Evolutionary conservation across 1,284 basidiomycete genomes (phyloP).

Genomic region (Tilletia caries): DNA sequence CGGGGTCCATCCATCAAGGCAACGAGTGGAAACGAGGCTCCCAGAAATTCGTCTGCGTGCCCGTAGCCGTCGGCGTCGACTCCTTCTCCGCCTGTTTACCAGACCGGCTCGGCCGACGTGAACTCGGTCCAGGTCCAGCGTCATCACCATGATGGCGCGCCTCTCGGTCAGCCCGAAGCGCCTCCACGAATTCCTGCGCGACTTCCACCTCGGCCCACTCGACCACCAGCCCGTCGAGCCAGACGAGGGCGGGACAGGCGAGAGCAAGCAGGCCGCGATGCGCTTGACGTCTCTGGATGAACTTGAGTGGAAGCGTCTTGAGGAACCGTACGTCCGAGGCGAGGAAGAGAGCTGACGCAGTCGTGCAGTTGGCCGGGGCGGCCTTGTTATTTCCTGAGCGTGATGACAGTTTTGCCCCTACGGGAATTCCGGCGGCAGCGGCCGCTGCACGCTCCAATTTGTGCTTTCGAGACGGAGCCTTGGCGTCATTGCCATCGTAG

Average conservation of each 20-base stretch:
- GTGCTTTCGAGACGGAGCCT: conserved; percentile 12
- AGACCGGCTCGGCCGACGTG: neutral
- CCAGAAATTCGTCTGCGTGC: conserved; percentile 9
- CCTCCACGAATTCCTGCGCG: conserved; percentile 34
- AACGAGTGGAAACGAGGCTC: conserved; percentile 6
- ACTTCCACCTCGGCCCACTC: conserved; percentile 35
- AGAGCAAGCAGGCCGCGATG: conserved; percentile 49
- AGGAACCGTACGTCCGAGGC: conserved; percentile 42
- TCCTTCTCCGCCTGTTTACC: neutral
- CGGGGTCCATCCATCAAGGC: no score
- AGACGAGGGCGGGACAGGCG: conserved; percentile 42
- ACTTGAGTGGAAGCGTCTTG: conserved; percentile 35
- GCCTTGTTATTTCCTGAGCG: conserved; percentile 1
- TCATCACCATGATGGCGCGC: neutral
- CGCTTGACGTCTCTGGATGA: conserved; percentile 32
- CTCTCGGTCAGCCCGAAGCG: neutral
- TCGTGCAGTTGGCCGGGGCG: neutral
- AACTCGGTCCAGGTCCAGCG: neutral
- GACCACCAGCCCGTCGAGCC: conserved; percentile 47
- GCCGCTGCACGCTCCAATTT: conserved; percentile 16
- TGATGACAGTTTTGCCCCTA: neutral
- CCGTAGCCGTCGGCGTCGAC: neutral
- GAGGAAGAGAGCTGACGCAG: conserved; percentile 22
- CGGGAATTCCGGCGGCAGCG: conserved; percentile 17
- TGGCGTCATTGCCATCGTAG: neutral